Conservation (phyloP, 495 filamentous ascomycete genomes). For the Melanomma pulvis-pyrius region DNA sequence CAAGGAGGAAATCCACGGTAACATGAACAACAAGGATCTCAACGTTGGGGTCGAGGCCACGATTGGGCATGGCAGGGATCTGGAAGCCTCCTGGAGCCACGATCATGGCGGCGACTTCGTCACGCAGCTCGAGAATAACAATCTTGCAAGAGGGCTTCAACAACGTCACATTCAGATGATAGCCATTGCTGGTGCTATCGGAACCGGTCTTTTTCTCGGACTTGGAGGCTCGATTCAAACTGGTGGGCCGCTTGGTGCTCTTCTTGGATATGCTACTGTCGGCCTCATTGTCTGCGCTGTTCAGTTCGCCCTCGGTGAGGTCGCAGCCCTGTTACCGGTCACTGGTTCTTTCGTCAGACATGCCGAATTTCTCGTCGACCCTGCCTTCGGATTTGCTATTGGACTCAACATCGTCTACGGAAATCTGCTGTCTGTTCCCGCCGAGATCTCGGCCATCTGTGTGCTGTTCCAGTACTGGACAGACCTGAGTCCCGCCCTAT, state of each 20-base stretch:
- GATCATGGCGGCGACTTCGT: background rate
- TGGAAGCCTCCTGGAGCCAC: background rate
- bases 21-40: no score
- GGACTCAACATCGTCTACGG: conserved; percentile 57
- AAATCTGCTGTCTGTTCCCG: conserved; percentile 53
- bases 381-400: conserved; percentile 46
- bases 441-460: conserved; percentile 64
- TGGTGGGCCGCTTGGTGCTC: conserved; percentile 16
- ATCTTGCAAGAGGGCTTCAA: background rate
- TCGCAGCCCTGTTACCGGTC: conserved; percentile 40
- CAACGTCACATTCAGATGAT: conserved; percentile 13
- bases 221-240: conserved; percentile 3
- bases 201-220: conserved; percentile 26
- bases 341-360: conserved; percentile 42
- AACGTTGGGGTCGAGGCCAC: no score
- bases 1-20: no score
- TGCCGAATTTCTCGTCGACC: conserved; percentile 41
- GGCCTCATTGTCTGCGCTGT: conserved; percentile 37
- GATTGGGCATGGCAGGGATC: background rate
- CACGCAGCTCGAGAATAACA: background rate
- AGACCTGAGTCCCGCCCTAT: conserved; percentile 55
- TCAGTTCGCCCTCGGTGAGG: conserved; percentile 38
- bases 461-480: conserved; percentile 65
- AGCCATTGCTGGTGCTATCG: conserved; percentile 3
- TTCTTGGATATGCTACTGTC: conserved; percentile 42